phyloP scores from a whole-genome alignment of 306 rosid species.

The Trifolium subterraneum region DNA sequence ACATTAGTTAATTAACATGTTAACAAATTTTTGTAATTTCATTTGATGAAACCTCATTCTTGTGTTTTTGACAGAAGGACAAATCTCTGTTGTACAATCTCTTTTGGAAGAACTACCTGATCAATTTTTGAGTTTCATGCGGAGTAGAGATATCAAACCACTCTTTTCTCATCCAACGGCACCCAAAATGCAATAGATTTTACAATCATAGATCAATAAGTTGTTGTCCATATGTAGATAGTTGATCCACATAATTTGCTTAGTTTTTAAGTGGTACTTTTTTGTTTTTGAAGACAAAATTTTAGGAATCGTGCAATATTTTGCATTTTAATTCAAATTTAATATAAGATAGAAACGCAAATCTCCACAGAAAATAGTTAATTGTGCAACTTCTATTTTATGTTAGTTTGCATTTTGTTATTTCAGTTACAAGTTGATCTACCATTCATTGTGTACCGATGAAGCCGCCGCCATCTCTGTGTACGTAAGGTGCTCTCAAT shows the following conservation, averaged over 20 bases:
- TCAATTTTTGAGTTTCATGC: constrained; percentile 77
- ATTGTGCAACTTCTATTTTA: neutral
- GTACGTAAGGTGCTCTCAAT: too few relatives aligned
- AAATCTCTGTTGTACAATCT: constrained; percentile 66
- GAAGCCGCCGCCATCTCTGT: too few relatives aligned
- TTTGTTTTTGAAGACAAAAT: neutral
- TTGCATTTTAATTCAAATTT: neutral
- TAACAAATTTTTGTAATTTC: neutral
- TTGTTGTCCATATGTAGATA: neutral
- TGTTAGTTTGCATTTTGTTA: neutral
- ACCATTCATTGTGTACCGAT: neutral
- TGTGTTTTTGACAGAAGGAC: constrained; percentile 53
- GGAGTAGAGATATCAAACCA: constrained; percentile 64
- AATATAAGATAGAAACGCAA: neutral
- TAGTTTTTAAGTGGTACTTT: neutral
- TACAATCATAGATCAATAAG: neutral
- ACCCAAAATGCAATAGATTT: constrained; percentile 20
- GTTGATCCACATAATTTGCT: neutral
- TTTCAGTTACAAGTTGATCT: neutral
- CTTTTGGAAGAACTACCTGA: constrained; percentile 83
- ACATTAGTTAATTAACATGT: neutral
- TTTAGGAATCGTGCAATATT: neutral
- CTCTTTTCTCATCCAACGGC: constrained; percentile 29
- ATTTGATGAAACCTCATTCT: neutral
- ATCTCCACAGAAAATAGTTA: neutral